Evolutionary conservation across 208 protist genomes (phyloP), one percentile per base, ranked within the genome.

Genomic region (Angomonas deanei): DNA sequence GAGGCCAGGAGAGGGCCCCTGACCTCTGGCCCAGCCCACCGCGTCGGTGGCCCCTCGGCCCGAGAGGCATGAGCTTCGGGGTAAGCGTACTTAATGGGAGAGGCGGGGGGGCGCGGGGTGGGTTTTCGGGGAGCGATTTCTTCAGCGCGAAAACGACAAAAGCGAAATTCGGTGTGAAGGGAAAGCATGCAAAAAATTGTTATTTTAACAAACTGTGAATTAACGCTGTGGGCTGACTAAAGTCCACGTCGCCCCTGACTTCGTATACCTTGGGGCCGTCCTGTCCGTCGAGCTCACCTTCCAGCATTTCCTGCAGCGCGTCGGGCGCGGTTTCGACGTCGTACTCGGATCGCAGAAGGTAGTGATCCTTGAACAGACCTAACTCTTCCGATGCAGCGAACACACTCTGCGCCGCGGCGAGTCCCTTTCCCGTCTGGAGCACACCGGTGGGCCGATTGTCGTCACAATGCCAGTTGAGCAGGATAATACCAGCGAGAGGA

Each of bases 381-480:
- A 28, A 46, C 52, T 31, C 5, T 24, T n/a, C 3, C 21, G 28
- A 56, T 13, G 47, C 8, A 6, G n/a, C 8, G 21, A 6, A 53
- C 10, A 13, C 47, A 5, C n/a, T 53, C 47, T 53, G 47, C 5
- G n/a, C 47, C 33, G 62, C 47, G 26, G 55, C 39, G n/a, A 42
- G 42, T 30, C 48, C 64, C 3, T 28, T 60, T 30, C 39, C 39
- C 26, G 27, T 46, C 26, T 30, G 49, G 31, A 61, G 46, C 61
- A 50, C 36, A 47, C 30, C 32, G 61, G 42, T 31, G 57, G 24
- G 13, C 60, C 28, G 3, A 27, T 49, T n/a, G 47, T 21, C 21
- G 34, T 2, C 60, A 1, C 70, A 11, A 62, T 82, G 49, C 79
- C 80, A 91, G 69, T 91, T 75, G 26, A 91, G 66, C 36, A 87